Evolutionary conservation across 2,329 filamentous ascomycete genomes (phyloP).

Genomic region (Aspergillaceae sp.): DNA sequence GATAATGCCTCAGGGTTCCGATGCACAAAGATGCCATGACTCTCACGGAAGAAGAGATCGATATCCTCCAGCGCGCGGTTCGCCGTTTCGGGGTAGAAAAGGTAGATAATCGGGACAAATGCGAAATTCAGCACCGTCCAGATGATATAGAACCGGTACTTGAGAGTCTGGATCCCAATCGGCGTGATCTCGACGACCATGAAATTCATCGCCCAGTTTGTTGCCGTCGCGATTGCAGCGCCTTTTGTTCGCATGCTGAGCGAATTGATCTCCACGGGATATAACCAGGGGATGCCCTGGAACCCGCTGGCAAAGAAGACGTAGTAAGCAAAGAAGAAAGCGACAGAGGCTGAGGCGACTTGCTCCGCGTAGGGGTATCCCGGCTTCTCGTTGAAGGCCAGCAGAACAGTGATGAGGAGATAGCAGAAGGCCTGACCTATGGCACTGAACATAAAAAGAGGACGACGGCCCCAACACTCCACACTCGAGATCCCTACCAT

Average conservation of each 20-base stretch:
- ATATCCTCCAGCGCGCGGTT: slow-evolving; percentile 25
- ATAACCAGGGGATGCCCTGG: slow-evolving; percentile 32
- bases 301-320: slow-evolving; percentile 33
- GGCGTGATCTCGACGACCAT: slow-evolving; percentile 28
- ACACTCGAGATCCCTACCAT: slow-evolving; percentile 38
- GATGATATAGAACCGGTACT: slow-evolving; percentile 25
- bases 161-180: slow-evolving; percentile 21
- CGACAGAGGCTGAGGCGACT: slow-evolving; percentile 40
- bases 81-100: slow-evolving; percentile 26
- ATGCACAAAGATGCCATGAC: slow-evolving; percentile 5
- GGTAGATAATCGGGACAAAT: slow-evolving; percentile 21
- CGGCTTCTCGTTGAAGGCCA: slow-evolving; percentile 16
- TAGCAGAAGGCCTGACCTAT: slow-evolving; percentile 43
- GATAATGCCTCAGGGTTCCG: slow-evolving; percentile 5
- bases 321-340: slow-evolving; percentile 38
- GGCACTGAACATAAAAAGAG: slow-evolving; percentile 43
- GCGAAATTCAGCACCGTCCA: slow-evolving; percentile 19
- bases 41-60: slow-evolving; percentile 21
- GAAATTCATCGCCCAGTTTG: slow-evolving; percentile 26
- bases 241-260: slow-evolving; percentile 28
- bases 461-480: slow-evolving; percentile 41
- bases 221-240: slow-evolving; percentile 21
- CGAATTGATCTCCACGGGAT: slow-evolving; percentile 28
- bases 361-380: slow-evolving; percentile 30
- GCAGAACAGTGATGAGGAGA: slow-evolving; percentile 40